Percentiles rank a stretch among this genome's conserved stretches.
Conservation (phyloP, 257 asterid species). For the Cruciata laevipes region DNA sequence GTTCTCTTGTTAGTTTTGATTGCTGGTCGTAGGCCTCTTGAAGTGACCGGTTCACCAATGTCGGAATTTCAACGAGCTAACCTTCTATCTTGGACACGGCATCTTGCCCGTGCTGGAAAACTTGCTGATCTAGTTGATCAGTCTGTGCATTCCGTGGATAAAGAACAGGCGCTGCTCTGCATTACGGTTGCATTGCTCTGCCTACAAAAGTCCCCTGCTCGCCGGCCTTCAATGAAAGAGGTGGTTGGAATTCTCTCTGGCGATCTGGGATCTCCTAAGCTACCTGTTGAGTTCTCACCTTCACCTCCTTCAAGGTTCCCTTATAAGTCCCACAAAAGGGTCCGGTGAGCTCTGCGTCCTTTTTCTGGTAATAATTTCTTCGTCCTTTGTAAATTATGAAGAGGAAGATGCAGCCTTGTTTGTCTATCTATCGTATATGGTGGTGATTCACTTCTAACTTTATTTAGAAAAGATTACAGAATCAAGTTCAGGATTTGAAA, state of each 20-base stretch:
- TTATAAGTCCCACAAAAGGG: constrained; percentile 58
- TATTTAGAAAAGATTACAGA: neutral
- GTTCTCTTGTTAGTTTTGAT: constrained; percentile 73
- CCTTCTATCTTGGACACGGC: constrained; percentile 88
- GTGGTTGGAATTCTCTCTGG: constrained; percentile 74
- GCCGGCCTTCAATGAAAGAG: constrained; percentile 88
- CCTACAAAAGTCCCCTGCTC: constrained; percentile 72
- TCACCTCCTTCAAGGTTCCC: constrained; percentile 62
- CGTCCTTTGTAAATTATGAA: neutral
- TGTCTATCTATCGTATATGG: constrained; percentile 4
- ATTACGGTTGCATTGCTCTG: constrained; percentile 82
- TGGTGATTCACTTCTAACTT: neutral
- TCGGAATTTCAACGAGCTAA: constrained; percentile 87
- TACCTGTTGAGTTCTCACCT: constrained; percentile 85
- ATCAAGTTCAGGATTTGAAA: neutral
- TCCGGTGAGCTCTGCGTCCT: constrained; percentile 40
- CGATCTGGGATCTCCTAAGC: constrained; percentile 55
- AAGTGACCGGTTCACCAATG: constrained; percentile 93
- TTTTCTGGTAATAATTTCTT: constrained; percentile 4
- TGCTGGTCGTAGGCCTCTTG: constrained; percentile 92
- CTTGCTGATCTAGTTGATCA: constrained; percentile 80
- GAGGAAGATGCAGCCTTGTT: neutral
- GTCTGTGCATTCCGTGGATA: constrained; percentile 40
- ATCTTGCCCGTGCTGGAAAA: constrained; percentile 90
- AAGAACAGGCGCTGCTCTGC: constrained; percentile 70